Base-by-base conservation (phyloP, 2,329 filamentous ascomycete genomes). In the Aureobasidium leucospermi region DNA sequence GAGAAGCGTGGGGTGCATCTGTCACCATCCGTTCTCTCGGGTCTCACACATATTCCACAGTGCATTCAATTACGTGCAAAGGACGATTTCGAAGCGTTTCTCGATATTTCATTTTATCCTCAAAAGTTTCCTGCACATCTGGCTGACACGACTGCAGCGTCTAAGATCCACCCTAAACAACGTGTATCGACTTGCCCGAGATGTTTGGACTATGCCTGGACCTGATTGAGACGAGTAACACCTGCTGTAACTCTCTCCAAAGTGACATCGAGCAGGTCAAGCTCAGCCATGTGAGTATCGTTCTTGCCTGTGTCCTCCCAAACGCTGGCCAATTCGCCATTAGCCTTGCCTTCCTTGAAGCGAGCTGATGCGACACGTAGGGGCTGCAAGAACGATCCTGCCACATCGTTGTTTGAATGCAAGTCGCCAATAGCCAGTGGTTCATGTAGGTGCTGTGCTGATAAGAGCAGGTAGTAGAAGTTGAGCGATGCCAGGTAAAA, bases 401-500 rank as follows among this genome's bases (percentile, higher is more conserved):
- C 70, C n/a, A 78, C 66, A 41, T 74, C 70, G 19, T 69, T 70
- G 32, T 70, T 69, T 11, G 64, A 69, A 63, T 77, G 74, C 43
- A 79, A 57, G n/a, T 73, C 70, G 5, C 67, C 67, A 2, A 85
- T 74, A 36, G 78, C 75, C 0, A 85, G 70, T 1, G 67, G 67
- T 19, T 74, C 67, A 34, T 79, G 77, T 1, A 84, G 69, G 15
- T 75, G 71, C 11, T 73, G 66, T 0, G 81, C 81, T 1, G 75
- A 76, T 1, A 83, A 70, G 0, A 85, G 71, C 0, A 85, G 69
- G 65, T 81, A 84, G 65, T 84, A 79, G n/a, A 85, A 77, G 63
- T 81, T 85, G 34, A 85, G 72, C 0, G 77, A 75, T 0, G 81
- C 77, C 28, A 84, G 78, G 62, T 82, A 79, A 65, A 81, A 80